These are phyloP conservation scores for Ceratonia siliqua DNA, from an alignment of 306 rosid genomes.

Conservation along the genomic window DNA sequence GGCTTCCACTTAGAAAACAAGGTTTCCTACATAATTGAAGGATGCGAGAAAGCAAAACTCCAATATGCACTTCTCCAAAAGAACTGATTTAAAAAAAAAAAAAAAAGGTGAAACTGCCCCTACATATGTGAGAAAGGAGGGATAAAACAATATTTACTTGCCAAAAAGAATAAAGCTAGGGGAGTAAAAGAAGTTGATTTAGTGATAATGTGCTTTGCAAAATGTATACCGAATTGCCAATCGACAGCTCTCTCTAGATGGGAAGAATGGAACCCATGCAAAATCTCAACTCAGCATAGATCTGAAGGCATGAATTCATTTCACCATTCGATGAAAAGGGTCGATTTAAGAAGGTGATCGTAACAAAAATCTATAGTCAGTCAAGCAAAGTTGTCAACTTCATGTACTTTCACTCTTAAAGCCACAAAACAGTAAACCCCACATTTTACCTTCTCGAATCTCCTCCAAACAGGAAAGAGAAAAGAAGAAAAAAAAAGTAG, in stretches of 20 bases:
- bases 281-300: conserved; percentile 27
- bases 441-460: not conserved
- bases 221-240: conserved; percentile 3
- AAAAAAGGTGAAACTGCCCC: not conserved
- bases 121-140: not conserved
- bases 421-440: conserved; percentile 17
- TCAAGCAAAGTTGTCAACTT: conserved; percentile 1
- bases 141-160: not conserved
- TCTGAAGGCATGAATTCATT: conserved; percentile 37
- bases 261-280: conserved; percentile 5
- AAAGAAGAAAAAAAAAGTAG: not conserved
- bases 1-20: conserved; percentile 16
- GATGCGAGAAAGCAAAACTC: not conserved
- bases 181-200: conserved; percentile 2
- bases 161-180: not conserved
- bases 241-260: not conserved
- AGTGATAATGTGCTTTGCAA: conserved; percentile 23
- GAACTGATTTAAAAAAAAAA: not conserved
- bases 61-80: not conserved
- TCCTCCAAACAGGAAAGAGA: not conserved
- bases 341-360: not conserved
- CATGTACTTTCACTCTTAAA: not conserved
- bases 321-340: conserved; percentile 4
- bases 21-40: not conserved
- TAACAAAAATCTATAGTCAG: conserved; percentile 3